Evolutionary conservation across 495 filamentous ascomycete species (phyloP).

Genomic region (Astrothelium macrocarpum): DNA sequence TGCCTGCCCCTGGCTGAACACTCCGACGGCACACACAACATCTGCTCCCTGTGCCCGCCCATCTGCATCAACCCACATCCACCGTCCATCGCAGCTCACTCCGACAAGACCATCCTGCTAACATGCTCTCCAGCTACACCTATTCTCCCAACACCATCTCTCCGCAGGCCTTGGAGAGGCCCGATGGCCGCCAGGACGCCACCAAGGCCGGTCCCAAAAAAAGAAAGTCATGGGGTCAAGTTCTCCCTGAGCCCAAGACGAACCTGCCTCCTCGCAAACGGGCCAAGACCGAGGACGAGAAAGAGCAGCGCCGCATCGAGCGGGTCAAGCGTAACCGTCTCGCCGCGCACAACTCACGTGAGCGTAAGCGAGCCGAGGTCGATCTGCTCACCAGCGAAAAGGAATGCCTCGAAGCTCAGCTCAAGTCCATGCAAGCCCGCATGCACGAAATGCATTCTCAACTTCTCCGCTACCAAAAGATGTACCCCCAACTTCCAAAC

Average conservation of each 20-base stretch:
- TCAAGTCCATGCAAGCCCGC: conserved; percentile 19
- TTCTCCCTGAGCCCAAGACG: conserved; percentile 92
- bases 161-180: background rate
- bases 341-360: conserved; percentile 89
- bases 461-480: background rate
- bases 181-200: background rate
- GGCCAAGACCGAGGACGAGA: conserved; percentile 94
- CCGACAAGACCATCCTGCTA: background rate
- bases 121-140: background rate
- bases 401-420: conserved; percentile 15
- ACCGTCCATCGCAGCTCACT: background rate
- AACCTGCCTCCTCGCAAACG: conserved; percentile 95
- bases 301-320: conserved; percentile 95
- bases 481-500: conserved; percentile 3
- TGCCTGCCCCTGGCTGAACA: background rate
- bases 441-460: conserved; percentile 2
- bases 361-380: conserved; percentile 89
- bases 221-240: conserved; percentile 97
- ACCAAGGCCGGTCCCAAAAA: conserved; percentile 69
- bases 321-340: conserved; percentile 92
- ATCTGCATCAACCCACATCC: background rate
- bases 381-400: conserved; percentile 70
- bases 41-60: background rate
- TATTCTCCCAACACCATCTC: conserved; percentile 6
- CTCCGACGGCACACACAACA: background rate